These are phyloP conservation scores for Ogataea hybrid DNA, from an alignment of 1,139 yeast genomes.

Conservation along the genomic window DNA sequence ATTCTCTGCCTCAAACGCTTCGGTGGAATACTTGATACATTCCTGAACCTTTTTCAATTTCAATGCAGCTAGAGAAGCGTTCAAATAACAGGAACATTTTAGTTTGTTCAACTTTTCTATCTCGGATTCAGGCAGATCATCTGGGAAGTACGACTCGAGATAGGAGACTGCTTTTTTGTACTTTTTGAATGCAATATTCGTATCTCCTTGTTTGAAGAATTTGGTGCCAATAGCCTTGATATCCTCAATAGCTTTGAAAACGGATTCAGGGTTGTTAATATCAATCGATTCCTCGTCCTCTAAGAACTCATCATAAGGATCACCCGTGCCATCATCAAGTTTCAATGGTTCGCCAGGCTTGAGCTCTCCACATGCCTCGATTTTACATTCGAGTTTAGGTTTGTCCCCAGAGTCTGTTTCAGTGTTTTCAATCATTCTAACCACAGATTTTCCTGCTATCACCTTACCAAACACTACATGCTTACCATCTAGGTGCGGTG, in stretches of 20 bases:
- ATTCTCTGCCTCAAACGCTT: slow-evolving; percentile 62
- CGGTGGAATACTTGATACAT: slow-evolving; percentile 58
- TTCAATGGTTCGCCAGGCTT: slow-evolving; percentile 48
- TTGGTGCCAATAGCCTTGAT: slow-evolving; percentile 80
- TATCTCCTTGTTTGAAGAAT: slow-evolving; percentile 64
- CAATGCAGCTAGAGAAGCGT: slow-evolving; percentile 73
- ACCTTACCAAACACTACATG: slow-evolving; percentile 97
- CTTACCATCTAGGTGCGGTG: slow-evolving; percentile 81
- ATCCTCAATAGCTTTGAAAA: slow-evolving; percentile 60
- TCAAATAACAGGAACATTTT: slow-evolving; percentile 63
- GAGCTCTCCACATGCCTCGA: slow-evolving; percentile 78
- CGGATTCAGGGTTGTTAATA: slow-evolving; percentile 55
- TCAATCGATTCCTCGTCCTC: slow-evolving; percentile 73
- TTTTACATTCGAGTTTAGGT: slow-evolving; percentile 64
- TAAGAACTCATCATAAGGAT: slow-evolving; percentile 71
- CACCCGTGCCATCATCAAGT: slow-evolving; percentile 81
- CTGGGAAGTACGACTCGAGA: slow-evolving; percentile 72
- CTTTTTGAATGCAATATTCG: slow-evolving; percentile 57
- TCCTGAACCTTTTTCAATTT: slow-evolving; percentile 58
- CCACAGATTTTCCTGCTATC: slow-evolving; percentile 75
- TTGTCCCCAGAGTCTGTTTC: slow-evolving; percentile 62
- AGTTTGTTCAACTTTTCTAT: slow-evolving; percentile 47
- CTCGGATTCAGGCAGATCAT: slow-evolving; percentile 58
- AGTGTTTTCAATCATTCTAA: slow-evolving; percentile 71
- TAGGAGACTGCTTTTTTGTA: slow-evolving; percentile 70